A percentile compares a stretch with the other conserved stretches of the same genome.
These are phyloP conservation scores for Olyra latifolia DNA, from an alignment of 176 grass and related monocot genomes.

Conservation along the genomic window DNA sequence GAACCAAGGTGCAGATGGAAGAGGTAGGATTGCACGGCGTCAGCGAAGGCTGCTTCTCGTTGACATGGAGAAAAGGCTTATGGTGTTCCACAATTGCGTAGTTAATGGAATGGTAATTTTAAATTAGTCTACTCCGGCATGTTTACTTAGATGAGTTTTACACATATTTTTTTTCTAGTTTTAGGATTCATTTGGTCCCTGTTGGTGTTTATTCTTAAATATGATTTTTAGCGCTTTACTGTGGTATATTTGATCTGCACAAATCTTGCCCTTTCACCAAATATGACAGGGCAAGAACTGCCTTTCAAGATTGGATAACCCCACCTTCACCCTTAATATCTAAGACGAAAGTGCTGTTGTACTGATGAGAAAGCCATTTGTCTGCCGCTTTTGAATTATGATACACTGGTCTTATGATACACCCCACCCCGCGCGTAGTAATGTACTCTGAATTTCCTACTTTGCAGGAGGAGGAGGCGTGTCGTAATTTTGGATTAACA, in stretches of 20 bases:
- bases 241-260: background rate
- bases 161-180: background rate
- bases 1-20: conserved; percentile 89
- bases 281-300: background rate
- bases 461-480: conserved; percentile 72
- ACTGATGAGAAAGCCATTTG: background rate
- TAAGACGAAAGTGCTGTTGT: background rate
- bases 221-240: background rate
- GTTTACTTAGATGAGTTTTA: conserved; percentile 11
- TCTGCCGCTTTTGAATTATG: background rate
- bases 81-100: conserved; percentile 72
- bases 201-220: conserved; percentile 23
- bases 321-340: background rate
- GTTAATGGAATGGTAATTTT: conserved; percentile 74
- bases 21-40: conserved; percentile 77
- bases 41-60: conserved; percentile 87
- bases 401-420: background rate
- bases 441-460: conserved; percentile 19
- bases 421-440: background rate
- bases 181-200: conserved; percentile 8
- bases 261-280: background rate
- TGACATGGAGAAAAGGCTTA: conserved; percentile 79
- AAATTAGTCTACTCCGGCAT: background rate
- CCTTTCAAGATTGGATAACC: background rate
- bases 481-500: conserved; percentile 66